A percentile compares a stretch with the other conserved stretches of the same genome.
Conservation (phyloP, 2,329 filamentous ascomycete genomes). For the Chaetomium sp. region DNA sequence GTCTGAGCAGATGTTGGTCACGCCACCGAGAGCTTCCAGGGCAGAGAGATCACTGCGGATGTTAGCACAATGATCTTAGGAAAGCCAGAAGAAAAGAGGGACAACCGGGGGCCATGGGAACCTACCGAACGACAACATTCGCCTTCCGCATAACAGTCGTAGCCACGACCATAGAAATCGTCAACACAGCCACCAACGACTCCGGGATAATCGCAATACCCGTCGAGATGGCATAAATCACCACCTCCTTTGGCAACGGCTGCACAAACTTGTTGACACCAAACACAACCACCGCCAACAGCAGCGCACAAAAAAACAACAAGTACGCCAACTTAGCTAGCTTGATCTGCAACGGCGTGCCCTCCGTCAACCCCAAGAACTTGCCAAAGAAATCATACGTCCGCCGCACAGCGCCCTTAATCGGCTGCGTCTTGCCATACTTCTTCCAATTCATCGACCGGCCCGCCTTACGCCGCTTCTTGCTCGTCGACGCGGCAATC, state of each 20-base stretch:
- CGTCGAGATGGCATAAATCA: slow-evolving; percentile 56
- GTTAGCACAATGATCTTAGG: background rate
- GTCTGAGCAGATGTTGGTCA: slow-evolving; percentile 68
- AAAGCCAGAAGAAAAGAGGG: background rate
- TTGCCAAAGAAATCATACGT: slow-evolving; percentile 31
- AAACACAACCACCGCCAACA: slow-evolving; percentile 57
- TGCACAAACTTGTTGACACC: slow-evolving; percentile 49
- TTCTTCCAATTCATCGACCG: slow-evolving; percentile 38
- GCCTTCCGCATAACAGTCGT: slow-evolving; percentile 58
- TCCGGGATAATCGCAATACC: slow-evolving; percentile 60
- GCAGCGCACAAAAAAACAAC: slow-evolving; percentile 65
- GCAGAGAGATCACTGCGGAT: slow-evolving; percentile 49
- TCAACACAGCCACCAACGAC: slow-evolving; percentile 62
- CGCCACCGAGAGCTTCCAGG: slow-evolving; percentile 62
- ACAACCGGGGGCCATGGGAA: background rate
- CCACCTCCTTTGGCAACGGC: slow-evolving; percentile 47
- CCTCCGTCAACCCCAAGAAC: slow-evolving; percentile 56
- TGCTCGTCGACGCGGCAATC: slow-evolving; percentile 61
- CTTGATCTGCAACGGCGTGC: slow-evolving; percentile 79
- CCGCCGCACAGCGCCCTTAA: slow-evolving; percentile 36
- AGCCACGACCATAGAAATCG: slow-evolving; percentile 63
- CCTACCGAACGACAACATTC: slow-evolving; percentile 56
- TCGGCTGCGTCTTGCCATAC: slow-evolving; percentile 35
- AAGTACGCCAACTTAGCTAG: slow-evolving; percentile 78
- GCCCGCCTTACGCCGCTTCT: slow-evolving; percentile 42